Conservation (phyloP, 257 asterid species). For the Knoxia roxburghii region DNA sequence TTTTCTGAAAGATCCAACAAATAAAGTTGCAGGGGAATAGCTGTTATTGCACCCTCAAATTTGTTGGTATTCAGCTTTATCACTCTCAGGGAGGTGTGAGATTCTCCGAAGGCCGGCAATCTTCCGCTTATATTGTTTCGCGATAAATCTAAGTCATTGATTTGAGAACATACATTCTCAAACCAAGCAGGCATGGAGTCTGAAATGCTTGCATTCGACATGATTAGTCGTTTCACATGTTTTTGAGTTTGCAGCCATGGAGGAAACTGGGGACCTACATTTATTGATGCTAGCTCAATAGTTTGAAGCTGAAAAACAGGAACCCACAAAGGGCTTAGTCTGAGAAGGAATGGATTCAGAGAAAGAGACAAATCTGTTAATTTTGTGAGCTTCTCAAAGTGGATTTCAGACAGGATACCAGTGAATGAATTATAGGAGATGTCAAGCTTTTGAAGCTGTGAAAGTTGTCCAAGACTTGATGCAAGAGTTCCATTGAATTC, state of each 20-base stretch:
- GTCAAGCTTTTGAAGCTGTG: constrained; percentile 6
- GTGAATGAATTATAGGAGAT: constrained; percentile 13
- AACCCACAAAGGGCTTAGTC: constrained; percentile 16
- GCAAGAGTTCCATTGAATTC: constrained; percentile 13
- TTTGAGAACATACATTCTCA: constrained; percentile 4
- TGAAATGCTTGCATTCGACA: constrained; percentile 19
- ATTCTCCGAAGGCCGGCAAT: constrained; percentile 17
- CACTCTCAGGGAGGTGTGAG: neutral
- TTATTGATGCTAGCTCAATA: constrained; percentile 15
- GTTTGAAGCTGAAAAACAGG: constrained; percentile 22
- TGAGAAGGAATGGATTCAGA: constrained; percentile 7
- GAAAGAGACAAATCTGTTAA: constrained; percentile 8
- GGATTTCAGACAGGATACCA: constrained; percentile 17
- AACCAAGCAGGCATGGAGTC: constrained; percentile 24
- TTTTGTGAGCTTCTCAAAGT: constrained; percentile 10
- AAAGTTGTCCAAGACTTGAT: constrained; percentile 15
- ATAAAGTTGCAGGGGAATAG: constrained; percentile 4
- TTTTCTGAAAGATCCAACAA: constrained; percentile 13
- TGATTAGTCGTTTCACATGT: neutral
- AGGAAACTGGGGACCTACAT: constrained; percentile 19
- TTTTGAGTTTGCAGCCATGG: constrained; percentile 22
- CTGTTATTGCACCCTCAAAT: constrained; percentile 11
- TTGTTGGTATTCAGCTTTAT: constrained; percentile 14
- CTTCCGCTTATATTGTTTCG: constrained; percentile 15
- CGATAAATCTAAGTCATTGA: constrained; percentile 18